Base-by-base conservation (phyloP, 768 basidiomycete species). In the Dacryopinax spathularia region DNA sequence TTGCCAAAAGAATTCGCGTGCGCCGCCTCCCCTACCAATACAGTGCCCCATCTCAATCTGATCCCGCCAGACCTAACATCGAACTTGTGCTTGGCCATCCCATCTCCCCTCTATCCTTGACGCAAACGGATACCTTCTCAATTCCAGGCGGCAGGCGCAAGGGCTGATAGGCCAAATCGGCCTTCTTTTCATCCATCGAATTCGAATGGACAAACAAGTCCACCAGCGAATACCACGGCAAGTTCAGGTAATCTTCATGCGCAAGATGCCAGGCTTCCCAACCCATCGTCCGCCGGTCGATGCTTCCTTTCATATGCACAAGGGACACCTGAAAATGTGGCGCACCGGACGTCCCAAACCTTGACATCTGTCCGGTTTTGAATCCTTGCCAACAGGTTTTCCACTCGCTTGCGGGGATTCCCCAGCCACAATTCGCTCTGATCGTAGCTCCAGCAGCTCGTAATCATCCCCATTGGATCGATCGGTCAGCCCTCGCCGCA, bases 361-460 rank as follows among this genome's bases (percentile, higher is more conserved):
- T 56, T 56, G 48, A 56, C 48, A 29, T 56, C 48, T 56, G 48
- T 31, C 48, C 48, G 25, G 25, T 22, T 56, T 56, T 56, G 48
- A 29, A 20, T 56, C 48, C 48, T 56, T 56, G 48, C 48, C 48
- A 56, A 56, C 48, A 56, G 31, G 48, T 56, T 56, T 56, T 56
- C 48, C n/a, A 20, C 48, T 56, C 29, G 48, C 13, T 20, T 56
- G 29, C 25, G 6, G 7, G 18, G 18, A 18, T 22, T 18, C 18
- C 39, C 39, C 18, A 41, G 39, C 7, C 25, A 31, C 48, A 27
- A 56, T 27, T 27, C 25, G 10, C 48, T 29, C 25, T 27, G 25
- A 31, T 27, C 48, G 15, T 15, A 27, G 2, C 13, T 27, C 39
- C 48, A 18, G 9, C 20, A 13, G 25, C 25, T 15, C 43, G 43